A percentile compares a stretch with the other conserved stretches of the same genome.
Conservation (phyloP, 768 basidiomycete species). For the Sporobolomyces pararoseus region DNA sequence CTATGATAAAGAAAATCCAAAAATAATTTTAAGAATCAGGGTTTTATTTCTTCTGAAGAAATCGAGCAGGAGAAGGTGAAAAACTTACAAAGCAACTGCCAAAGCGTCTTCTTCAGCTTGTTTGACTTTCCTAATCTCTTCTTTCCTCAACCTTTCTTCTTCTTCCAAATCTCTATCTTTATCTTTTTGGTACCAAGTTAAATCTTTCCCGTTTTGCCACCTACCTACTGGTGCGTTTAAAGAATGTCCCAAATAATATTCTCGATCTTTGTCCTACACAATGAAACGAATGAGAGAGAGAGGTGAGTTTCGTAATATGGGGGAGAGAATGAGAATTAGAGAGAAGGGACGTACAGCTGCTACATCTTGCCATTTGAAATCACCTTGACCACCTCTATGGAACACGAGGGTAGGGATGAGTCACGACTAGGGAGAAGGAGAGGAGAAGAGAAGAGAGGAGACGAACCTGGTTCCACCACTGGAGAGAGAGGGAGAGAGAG, state of each 20-base stretch:
- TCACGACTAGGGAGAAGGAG: not conserved
- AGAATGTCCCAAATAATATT: slow-evolving; percentile 94
- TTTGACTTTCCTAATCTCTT: slow-evolving; percentile 77
- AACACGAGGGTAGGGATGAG: not conserved
- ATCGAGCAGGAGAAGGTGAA: too few relatives aligned
- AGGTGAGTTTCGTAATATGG: not conserved
- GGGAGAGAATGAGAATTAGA: not conserved
- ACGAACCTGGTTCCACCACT: slow-evolving; percentile 36
- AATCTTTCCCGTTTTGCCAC: slow-evolving; percentile 96
- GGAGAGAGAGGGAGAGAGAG: not conserved
- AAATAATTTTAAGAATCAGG: too few relatives aligned
- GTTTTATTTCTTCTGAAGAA: too few relatives aligned
- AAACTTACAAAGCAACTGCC: slow-evolving; percentile 66
- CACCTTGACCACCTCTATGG: slow-evolving; percentile 39
- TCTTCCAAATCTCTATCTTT: slow-evolving; percentile 47
- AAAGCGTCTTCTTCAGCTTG: slow-evolving; percentile 86
- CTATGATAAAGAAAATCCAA: too few relatives aligned
- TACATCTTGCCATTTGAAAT: slow-evolving; percentile 43
- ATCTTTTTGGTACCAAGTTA: slow-evolving; percentile 75
- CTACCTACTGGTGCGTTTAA: slow-evolving; percentile 54
- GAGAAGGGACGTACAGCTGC: slow-evolving; percentile 19
- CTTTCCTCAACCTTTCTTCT: slow-evolving; percentile 52
- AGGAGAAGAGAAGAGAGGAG: not conserved
- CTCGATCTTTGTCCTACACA: slow-evolving; percentile 41
- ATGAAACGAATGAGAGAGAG: not conserved